Conservation (phyloP, 2,329 filamentous ascomycete species). For the Amylocarpus encephaloides region DNA sequence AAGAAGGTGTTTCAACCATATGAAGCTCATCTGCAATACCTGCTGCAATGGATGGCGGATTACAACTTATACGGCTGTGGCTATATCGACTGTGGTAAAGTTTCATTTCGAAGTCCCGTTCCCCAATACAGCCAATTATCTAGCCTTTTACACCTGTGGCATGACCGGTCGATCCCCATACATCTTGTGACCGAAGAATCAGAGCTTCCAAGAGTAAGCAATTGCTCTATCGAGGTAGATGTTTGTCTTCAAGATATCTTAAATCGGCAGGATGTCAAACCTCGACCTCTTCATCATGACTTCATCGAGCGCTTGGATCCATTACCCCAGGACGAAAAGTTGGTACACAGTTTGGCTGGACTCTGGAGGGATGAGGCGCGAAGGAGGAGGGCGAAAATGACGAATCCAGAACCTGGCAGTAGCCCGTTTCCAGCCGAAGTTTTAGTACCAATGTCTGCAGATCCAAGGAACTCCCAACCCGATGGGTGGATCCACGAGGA, state of each 20-base stretch:
- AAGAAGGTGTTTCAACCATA: conserved; percentile 81
- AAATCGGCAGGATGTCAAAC: conserved; percentile 69
- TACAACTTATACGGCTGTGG: conserved; percentile 95
- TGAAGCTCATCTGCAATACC: conserved; percentile 86
- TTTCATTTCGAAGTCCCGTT: conserved; percentile 68
- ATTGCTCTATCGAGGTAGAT: conserved; percentile 86
- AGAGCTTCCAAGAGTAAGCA: conserved; percentile 68
- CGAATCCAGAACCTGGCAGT: conserved; percentile 54
- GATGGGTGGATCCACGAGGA: conserved; percentile 91
- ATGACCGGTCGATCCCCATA: conserved; percentile 62
- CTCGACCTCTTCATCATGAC: conserved; percentile 77
- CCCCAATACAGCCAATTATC: conserved; percentile 60
- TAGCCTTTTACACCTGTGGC: conserved; percentile 65
- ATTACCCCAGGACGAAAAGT: conserved; percentile 61
- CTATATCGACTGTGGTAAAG: conserved; percentile 68
- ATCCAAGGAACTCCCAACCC: conserved; percentile 63
- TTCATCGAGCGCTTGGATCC: conserved; percentile 69
- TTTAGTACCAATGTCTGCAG: conserved; percentile 82
- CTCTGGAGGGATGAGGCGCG: conserved; percentile 87
- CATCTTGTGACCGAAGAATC: conserved; percentile 55
- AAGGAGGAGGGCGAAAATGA: conserved; percentile 67
- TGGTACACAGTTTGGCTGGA: conserved; percentile 90
- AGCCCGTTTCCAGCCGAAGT: conserved; percentile 77
- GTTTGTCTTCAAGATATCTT: conserved; percentile 81
- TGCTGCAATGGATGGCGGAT: conserved; percentile 96